Conservation (phyloP, 257 asterid species). For the Orobanche coerulescens region DNA sequence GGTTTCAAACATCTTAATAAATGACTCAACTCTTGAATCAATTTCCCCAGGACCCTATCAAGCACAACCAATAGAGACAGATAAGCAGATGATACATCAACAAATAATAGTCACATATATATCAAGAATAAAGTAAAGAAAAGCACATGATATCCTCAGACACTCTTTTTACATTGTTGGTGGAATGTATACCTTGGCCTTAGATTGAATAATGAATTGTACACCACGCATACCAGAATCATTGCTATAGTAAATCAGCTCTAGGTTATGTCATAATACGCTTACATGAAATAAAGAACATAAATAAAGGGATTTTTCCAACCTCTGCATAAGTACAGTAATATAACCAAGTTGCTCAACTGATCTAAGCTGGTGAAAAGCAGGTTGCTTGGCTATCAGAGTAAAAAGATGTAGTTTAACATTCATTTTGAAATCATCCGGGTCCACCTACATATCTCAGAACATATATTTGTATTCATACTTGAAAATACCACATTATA, state of each 20-base stretch:
- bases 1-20: conserved; percentile 76
- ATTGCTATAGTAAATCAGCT: conserved; percentile 43
- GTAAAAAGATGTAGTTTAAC: conserved; percentile 84
- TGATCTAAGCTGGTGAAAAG: conserved; percentile 98
- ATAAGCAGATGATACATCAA: conserved; percentile 9
- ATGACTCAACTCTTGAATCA: conserved; percentile 73
- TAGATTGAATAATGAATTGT: conserved; percentile 90
- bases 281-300: conserved; percentile 13
- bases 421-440: conserved; percentile 79
- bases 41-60: conserved; percentile 88
- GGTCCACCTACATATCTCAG: conserved; percentile 60
- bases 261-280: conserved; percentile 1
- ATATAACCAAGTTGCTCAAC: conserved; percentile 99
- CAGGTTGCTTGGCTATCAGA: conserved; percentile 85
- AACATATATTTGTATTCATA: no score
- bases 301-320: background rate
- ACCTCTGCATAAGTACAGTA: conserved; percentile 88
- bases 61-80: conserved; percentile 20
- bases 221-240: conserved; percentile 87
- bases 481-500: no score
- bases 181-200: conserved; percentile 52
- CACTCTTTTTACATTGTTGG: background rate
- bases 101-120: background rate
- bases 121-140: background rate
- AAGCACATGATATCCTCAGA: background rate